Evolutionary conservation across 108 stramenopile species (phyloP).

Genomic region (Pseudonitzschia pungens): DNA sequence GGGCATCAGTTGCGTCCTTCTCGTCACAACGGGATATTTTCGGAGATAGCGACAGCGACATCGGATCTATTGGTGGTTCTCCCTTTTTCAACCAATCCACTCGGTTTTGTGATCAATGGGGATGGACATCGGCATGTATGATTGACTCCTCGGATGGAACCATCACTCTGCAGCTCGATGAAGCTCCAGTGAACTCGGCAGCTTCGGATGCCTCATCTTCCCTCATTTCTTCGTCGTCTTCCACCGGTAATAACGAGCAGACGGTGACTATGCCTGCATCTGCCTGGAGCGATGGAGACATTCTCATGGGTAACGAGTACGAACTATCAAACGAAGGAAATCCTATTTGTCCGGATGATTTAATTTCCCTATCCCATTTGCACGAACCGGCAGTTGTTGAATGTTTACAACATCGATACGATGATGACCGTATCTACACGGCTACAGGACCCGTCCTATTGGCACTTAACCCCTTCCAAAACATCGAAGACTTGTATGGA

Average conservation of each 20-base stretch:
- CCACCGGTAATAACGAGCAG: slow-evolving; percentile 2
- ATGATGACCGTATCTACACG: slow-evolving; percentile 85
- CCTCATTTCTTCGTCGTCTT: neutral
- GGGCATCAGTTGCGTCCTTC: slow-evolving; percentile 28
- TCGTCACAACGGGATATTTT: slow-evolving; percentile 26
- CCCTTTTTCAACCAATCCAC: slow-evolving; percentile 4
- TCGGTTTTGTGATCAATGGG: slow-evolving; percentile 32
- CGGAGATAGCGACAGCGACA: slow-evolving; percentile 33
- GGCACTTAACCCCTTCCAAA: slow-evolving; percentile 94
- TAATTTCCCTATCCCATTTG: slow-evolving; percentile 73
- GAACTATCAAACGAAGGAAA: slow-evolving; percentile 22
- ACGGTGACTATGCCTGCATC: slow-evolving; percentile 28
- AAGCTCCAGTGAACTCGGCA: slow-evolving; percentile 11
- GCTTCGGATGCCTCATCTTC: slow-evolving; percentile 10
- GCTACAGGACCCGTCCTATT: slow-evolving; percentile 92
- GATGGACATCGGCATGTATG: slow-evolving; percentile 41
- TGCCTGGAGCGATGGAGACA: slow-evolving; percentile 36
- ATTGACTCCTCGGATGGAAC: slow-evolving; percentile 23
- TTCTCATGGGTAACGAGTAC: slow-evolving; percentile 49
- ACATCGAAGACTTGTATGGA: slow-evolving; percentile 54
- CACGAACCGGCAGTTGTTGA: slow-evolving; percentile 89
- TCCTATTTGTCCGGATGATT: slow-evolving; percentile 53
- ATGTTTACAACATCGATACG: slow-evolving; percentile 77
- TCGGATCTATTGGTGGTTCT: slow-evolving; percentile 27
- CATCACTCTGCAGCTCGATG: slow-evolving; percentile 32